phyloP scores from a whole-genome alignment of 805 yeast species.

The Saturnispora halmiae region DNA sequence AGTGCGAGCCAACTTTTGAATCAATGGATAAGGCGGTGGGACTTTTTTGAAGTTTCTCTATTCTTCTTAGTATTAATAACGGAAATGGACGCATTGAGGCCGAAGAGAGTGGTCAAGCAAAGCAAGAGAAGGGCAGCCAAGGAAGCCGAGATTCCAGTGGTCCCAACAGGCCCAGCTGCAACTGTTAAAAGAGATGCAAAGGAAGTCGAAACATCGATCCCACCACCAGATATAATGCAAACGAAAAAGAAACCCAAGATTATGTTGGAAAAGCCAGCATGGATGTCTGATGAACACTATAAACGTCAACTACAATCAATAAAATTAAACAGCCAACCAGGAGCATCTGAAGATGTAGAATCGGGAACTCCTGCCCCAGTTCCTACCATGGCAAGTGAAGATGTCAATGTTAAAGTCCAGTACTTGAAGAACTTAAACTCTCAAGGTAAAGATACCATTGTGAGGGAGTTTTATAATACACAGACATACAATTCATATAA shows the following conservation, averaged over 20 bases:
- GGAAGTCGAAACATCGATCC: not conserved
- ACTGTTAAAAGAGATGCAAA: not conserved
- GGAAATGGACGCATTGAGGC: slow-evolving; percentile 5
- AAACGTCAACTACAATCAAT: slow-evolving; percentile 19
- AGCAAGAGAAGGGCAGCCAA: slow-evolving; percentile 4
- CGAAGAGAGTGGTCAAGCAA: slow-evolving; percentile 8
- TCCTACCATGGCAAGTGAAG: slow-evolving; percentile 15
- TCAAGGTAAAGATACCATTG: slow-evolving; percentile 48
- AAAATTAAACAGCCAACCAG: slow-evolving; percentile 8
- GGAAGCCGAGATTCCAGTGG: slow-evolving; percentile 1
- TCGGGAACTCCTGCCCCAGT: not conserved
- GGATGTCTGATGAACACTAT: slow-evolving; percentile 28
- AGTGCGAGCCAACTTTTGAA: too few species aligned
- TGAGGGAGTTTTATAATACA: slow-evolving; percentile 78
- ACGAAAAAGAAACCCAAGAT: slow-evolving; percentile 4
- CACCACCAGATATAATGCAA: not conserved
- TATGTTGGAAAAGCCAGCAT: slow-evolving; percentile 22
- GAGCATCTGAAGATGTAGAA: slow-evolving; percentile 19
- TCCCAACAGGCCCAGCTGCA: not conserved
- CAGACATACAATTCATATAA: slow-evolving; percentile 61
- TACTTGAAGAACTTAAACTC: slow-evolving; percentile 29
- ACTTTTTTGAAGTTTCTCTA: too few species aligned
- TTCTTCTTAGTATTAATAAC: not conserved
- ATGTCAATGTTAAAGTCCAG: slow-evolving; percentile 17
- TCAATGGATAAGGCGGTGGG: too few species aligned